Percentiles rank a stretch among this genome's conserved stretches.
phyloP scores from a whole-genome alignment of 1,284 basidiomycete species.

The Leccinum pallidistipes region DNA sequence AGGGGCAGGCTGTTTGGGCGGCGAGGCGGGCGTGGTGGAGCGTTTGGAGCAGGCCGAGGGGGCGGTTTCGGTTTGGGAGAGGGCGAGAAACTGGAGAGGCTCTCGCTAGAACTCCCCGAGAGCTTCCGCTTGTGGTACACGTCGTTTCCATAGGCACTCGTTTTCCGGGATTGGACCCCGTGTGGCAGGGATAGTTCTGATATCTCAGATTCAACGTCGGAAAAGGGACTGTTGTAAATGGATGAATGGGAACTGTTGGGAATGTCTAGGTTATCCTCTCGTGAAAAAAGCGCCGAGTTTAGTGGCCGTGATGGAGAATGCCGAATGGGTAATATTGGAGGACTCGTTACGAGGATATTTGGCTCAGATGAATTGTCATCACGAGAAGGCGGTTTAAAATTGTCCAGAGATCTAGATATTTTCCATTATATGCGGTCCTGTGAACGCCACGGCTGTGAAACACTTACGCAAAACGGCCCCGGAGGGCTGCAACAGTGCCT shows the following conservation, averaged over 20 bases:
- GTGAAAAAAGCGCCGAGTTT: conserved; percentile 22
- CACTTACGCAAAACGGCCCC: conserved; percentile 25
- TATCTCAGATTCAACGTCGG: conserved; percentile 31
- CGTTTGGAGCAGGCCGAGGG: conserved; percentile 18
- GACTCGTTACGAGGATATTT: conserved; percentile 28
- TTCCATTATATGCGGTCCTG: background rate
- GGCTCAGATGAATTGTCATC: conserved; percentile 26
- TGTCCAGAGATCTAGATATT: conserved; percentile 10
- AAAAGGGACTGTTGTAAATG: conserved; percentile 28
- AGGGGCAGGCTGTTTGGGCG: conserved; percentile 8
- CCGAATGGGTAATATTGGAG: conserved; percentile 21
- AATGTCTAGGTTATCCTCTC: conserved; percentile 25
- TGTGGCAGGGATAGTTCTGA: conserved; percentile 23
- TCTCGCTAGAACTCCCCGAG: conserved; percentile 27
- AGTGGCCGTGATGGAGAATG: conserved; percentile 12
- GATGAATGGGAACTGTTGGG: conserved; percentile 26
- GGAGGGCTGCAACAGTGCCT: conserved; percentile 14
- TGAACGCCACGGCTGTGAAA: background rate
- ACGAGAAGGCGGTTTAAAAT: conserved; percentile 4
- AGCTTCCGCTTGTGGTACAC: conserved; percentile 8
- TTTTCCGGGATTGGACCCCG: conserved; percentile 3
- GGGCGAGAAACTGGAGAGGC: conserved; percentile 12
- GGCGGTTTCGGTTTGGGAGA: conserved; percentile 23
- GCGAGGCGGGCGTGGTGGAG: conserved; percentile 24
- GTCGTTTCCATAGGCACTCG: background rate